Evolutionary conservation across 148 eudicot genomes (phyloP).

Genomic region (Camellia granthamiana): DNA sequence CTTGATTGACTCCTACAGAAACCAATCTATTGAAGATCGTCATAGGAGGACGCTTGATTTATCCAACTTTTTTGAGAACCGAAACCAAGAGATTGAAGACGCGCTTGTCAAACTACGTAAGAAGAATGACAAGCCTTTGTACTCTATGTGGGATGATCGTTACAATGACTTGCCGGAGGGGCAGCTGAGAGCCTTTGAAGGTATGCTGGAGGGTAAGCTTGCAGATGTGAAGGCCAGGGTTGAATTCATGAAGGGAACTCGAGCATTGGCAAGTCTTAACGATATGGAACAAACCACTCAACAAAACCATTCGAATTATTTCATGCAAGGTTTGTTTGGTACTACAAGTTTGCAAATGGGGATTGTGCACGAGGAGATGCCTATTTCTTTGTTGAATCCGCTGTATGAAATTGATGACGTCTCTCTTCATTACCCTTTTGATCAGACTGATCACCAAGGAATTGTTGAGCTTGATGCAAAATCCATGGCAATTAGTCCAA

Average conservation of each 20-base stretch:
- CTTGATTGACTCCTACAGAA: slow-evolving; percentile 13
- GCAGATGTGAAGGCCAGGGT: not conserved
- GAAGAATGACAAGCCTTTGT: slow-evolving; percentile 11
- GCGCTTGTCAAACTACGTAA: not conserved
- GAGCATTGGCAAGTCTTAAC: not conserved
- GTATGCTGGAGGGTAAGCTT: not conserved
- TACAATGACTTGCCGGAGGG: not conserved
- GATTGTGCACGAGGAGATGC: too few species aligned
- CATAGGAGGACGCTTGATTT: not conserved
- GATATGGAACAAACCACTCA: not conserved
- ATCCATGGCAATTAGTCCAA: not conserved
- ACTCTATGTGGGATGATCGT: slow-evolving; percentile 2
- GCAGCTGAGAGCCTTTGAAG: not conserved
- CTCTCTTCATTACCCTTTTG: too few species aligned
- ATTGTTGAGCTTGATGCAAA: not conserved
- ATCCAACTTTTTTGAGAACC: slow-evolving; percentile 1
- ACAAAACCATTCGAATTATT: not conserved
- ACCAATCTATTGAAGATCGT: slow-evolving; percentile 4
- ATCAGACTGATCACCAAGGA: not conserved
- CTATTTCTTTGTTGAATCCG: too few species aligned
- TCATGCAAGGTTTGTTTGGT: not conserved
- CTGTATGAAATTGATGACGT: too few species aligned
- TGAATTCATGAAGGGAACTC: not conserved
- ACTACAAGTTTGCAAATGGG: too few species aligned
- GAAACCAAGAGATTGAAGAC: not conserved